A percentile compares a stretch with the other conserved stretches of the same genome.
phyloP scores from a whole-genome alignment of 305 asterid genomes.

The Lippia alba region DNA sequence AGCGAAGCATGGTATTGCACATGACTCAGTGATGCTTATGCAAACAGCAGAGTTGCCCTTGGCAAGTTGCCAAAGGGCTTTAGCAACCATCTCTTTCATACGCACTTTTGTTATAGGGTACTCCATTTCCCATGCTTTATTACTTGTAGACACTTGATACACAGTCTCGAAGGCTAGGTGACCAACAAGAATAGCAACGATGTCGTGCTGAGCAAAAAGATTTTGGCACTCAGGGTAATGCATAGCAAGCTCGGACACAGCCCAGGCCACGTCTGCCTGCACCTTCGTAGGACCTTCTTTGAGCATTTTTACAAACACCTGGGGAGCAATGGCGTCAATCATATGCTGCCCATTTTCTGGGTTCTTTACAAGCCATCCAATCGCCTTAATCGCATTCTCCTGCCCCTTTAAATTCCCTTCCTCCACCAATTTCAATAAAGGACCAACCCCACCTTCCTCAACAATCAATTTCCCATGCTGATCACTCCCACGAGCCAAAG shows the following conservation, averaged over 20 bases:
- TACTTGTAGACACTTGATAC: no score
- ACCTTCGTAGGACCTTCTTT: no score
- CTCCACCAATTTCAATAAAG: no score
- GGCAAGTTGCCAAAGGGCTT: conserved; percentile 69
- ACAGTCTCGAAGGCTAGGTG: conserved; percentile 54
- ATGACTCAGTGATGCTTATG: conserved; percentile 68
- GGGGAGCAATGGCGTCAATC: no score
- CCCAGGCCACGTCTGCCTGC: conserved; percentile 66
- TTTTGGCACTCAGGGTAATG: conserved; percentile 60
- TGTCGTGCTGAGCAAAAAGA: conserved; percentile 49
- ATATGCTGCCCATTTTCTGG: no score
- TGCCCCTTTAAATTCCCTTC: no score
- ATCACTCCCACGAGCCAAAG: no score
- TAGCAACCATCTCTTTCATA: conserved; percentile 69
- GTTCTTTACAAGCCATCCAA: no score
- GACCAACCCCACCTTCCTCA: no score
- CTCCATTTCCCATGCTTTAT: conserved; percentile 63
- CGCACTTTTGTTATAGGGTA: conserved; percentile 57
- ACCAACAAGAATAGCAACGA: conserved; percentile 47
- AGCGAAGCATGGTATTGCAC: conserved; percentile 62
- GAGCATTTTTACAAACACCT: no score
- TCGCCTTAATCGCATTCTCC: no score
- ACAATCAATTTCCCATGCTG: no score
- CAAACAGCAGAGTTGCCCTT: conserved; percentile 53
- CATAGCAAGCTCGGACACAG: conserved; percentile 54